Evolutionary conservation across 176 grass and related monocot genomes (phyloP).

Genomic region (Triticum aestivum): IWGSC_CS_RefSeq_v2.1 NC_057799.1:231726808-231727307

Average conservation of each 20-base stretch:
- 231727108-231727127: background rate
- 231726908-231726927: background rate
- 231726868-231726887: slow-evolving; percentile 41
- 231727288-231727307: slow-evolving; percentile 44
- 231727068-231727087: slow-evolving; percentile 50
- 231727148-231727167: slow-evolving; percentile 58
- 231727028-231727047: slow-evolving; percentile 92
- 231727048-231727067: slow-evolving; percentile 96
- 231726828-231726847: slow-evolving; percentile 69
- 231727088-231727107: background rate
- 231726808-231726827: slow-evolving; percentile 86
- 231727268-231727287: background rate
- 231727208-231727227: slow-evolving; percentile 83
- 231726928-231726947: background rate
- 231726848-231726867: slow-evolving; percentile 82
- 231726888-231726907: slow-evolving; percentile 6
- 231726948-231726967: slow-evolving; percentile 54
- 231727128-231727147: slow-evolving; percentile 25
- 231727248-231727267: background rate
- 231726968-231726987: slow-evolving; percentile 94
- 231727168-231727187: slow-evolving; percentile 87
- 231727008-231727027: slow-evolving; percentile 60
- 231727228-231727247: background rate
- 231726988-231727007: slow-evolving; percentile 87
- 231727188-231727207: slow-evolving; percentile 75